phyloP scores from a whole-genome alignment of 2,329 filamentous ascomycete genomes.

The Shiraia bambusicola region DNA sequence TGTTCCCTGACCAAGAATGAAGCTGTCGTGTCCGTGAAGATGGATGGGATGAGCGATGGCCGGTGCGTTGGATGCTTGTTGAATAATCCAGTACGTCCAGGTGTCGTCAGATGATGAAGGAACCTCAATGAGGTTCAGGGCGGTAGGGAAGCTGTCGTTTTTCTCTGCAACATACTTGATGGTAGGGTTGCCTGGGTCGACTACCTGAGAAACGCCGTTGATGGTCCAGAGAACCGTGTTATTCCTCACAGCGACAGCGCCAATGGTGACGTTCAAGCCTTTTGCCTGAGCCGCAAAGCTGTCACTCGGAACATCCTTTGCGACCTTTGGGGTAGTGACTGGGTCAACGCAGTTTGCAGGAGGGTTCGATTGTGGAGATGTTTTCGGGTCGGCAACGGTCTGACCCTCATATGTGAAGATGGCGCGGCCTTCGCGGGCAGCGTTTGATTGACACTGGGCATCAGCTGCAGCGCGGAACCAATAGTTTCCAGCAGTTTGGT shows the following conservation, averaged over 20 bases:
- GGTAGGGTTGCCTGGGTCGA: slow-evolving; percentile 54
- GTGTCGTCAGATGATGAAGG: slow-evolving; percentile 26
- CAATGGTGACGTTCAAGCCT: slow-evolving; percentile 32
- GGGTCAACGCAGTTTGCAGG: slow-evolving; percentile 42
- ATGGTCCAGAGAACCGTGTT: slow-evolving; percentile 37
- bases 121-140: slow-evolving; percentile 48
- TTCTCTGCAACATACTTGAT: slow-evolving; percentile 46
- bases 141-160: slow-evolving; percentile 44
- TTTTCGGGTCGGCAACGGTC: slow-evolving; percentile 40
- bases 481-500: slow-evolving; percentile 33
- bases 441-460: slow-evolving; percentile 23
- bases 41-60: slow-evolving; percentile 42
- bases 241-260: slow-evolving; percentile 28
- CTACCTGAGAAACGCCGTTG: slow-evolving; percentile 50
- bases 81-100: slow-evolving; percentile 53
- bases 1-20: slow-evolving; percentile 38
- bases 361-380: slow-evolving; percentile 21
- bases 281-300: slow-evolving; percentile 29
- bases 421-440: slow-evolving; percentile 34
- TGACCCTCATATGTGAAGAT: slow-evolving; percentile 43
- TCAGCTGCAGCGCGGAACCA: slow-evolving; percentile 39
- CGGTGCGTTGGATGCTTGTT: slow-evolving; percentile 40
- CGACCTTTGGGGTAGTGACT: slow-evolving; percentile 37
- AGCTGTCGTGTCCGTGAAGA: slow-evolving; percentile 32
- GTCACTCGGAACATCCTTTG: slow-evolving; percentile 35